Percentiles rank a stretch among this genome's conserved stretches.
phyloP scores from a whole-genome alignment of 1,284 basidiomycete genomes.

The Vanrija pseudolonga region DNA sequence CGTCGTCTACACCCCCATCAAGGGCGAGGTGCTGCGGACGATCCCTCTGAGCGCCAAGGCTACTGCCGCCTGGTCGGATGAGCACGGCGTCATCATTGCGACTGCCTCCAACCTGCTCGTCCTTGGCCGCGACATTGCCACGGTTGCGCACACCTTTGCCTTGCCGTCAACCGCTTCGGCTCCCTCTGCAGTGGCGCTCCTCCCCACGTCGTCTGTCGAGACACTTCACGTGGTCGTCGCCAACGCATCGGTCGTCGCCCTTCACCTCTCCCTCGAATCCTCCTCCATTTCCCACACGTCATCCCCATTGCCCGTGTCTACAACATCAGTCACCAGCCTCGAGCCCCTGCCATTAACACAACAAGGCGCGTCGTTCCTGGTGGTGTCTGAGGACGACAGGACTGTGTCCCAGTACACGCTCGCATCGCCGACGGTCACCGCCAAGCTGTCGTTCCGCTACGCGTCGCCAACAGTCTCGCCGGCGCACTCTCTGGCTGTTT shows the following conservation, averaged over 20 bases:
- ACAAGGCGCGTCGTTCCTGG: slow-evolving; percentile 56
- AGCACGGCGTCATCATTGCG: slow-evolving; percentile 30
- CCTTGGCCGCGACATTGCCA: slow-evolving; percentile 30
- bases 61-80: slow-evolving; percentile 35
- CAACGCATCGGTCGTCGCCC: slow-evolving; percentile 26
- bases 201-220: slow-evolving; percentile 34
- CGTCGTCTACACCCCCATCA: slow-evolving; percentile 29
- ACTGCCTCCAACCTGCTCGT: slow-evolving; percentile 33
- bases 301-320: slow-evolving; percentile 41
- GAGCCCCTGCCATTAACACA: slow-evolving; percentile 32
- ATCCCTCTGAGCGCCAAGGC: slow-evolving; percentile 27
- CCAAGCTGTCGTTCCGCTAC: slow-evolving; percentile 55
- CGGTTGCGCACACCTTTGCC: slow-evolving; percentile 30
- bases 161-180: slow-evolving; percentile 26
- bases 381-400: slow-evolving; percentile 69
- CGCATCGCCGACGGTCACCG: slow-evolving; percentile 58
- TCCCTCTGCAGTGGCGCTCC: slow-evolving; percentile 32
- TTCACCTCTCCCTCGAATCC: slow-evolving; percentile 33
- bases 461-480: slow-evolving; percentile 61
- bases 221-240: slow-evolving; percentile 34
- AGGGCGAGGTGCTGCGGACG: slow-evolving; percentile 31
- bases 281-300: slow-evolving; percentile 31
- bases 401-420: slow-evolving; percentile 56
- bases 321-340: slow-evolving; percentile 40
- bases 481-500: slow-evolving; percentile 57